A percentile compares a stretch with the other conserved stretches of the same genome.
These are phyloP conservation scores for Leccinum longicurvipes DNA, from an alignment of 768 basidiomycete species.

Conservation along the genomic window DNA sequence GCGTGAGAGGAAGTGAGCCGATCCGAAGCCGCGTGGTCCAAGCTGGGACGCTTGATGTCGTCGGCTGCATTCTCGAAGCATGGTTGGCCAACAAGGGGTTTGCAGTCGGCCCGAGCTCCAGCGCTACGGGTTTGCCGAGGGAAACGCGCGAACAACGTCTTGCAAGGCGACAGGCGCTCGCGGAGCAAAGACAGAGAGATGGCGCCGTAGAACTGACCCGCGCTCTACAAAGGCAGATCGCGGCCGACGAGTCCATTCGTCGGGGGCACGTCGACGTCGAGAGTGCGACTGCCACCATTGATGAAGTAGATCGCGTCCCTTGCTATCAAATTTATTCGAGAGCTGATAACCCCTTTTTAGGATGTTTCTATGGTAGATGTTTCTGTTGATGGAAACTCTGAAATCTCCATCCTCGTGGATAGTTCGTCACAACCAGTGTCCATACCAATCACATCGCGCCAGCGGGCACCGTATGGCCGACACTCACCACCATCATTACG, in stretches of 20 bases:
- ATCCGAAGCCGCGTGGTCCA: slow-evolving; percentile 92
- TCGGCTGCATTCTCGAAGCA: slow-evolving; percentile 89
- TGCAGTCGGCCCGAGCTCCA: slow-evolving; percentile 75
- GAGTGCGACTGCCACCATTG: slow-evolving; percentile 3
- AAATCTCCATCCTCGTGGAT: slow-evolving; percentile 24
- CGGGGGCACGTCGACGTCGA: slow-evolving; percentile 7
- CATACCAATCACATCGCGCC: slow-evolving; percentile 19
- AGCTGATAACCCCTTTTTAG: slow-evolving; percentile 20
- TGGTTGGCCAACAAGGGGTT: slow-evolving; percentile 90
- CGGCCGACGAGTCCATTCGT: slow-evolving; percentile 29
- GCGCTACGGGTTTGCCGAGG: slow-evolving; percentile 69
- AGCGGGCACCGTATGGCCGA: slow-evolving; percentile 18
- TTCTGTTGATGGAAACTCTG: slow-evolving; percentile 14
- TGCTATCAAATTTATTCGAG: background rate
- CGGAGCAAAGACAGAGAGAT: slow-evolving; percentile 57
- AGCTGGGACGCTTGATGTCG: slow-evolving; percentile 90
- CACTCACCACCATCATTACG: slow-evolving; percentile 26
- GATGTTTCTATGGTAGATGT: slow-evolving; percentile 34
- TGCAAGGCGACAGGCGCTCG: slow-evolving; percentile 54
- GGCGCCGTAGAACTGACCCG: slow-evolving; percentile 50
- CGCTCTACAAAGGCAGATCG: slow-evolving; percentile 53
- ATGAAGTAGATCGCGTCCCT: slow-evolving; percentile 26
- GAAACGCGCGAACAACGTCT: slow-evolving; percentile 74
- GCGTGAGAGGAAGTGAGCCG: slow-evolving; percentile 89
- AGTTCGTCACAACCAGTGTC: slow-evolving; percentile 15